A percentile compares a stretch with the other conserved stretches of the same genome.
Evolutionary conservation across 768 basidiomycete genomes (phyloP).

Genomic region (Trametes coccinea): DNA sequence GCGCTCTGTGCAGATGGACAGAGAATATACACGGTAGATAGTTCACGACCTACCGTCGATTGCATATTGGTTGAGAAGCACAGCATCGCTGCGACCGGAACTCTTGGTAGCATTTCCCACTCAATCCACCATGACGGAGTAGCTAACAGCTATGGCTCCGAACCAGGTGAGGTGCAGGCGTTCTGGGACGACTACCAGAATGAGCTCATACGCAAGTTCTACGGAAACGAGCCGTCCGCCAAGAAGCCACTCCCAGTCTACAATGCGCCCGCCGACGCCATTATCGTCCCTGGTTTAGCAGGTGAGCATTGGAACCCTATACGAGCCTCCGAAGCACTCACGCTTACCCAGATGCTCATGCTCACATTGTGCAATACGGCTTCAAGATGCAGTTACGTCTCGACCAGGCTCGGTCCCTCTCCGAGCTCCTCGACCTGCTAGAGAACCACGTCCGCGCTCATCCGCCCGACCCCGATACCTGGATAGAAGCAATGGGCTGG

Average conservation of each 20-base stretch:
- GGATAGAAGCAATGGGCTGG: constrained; percentile 92
- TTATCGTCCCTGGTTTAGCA: constrained; percentile 72
- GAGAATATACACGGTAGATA: constrained; percentile 73
- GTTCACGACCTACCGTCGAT: constrained; percentile 49
- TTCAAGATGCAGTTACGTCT: constrained; percentile 67
- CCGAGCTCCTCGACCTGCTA: constrained; percentile 66
- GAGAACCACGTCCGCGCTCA: constrained; percentile 58
- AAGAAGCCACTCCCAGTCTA: constrained; percentile 28
- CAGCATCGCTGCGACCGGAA: constrained; percentile 49
- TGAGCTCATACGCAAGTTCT: constrained; percentile 29
- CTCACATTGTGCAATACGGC: constrained; percentile 75
- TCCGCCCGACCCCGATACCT: constrained; percentile 55
- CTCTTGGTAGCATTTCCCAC: constrained; percentile 38
- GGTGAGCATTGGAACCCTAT: constrained; percentile 40
- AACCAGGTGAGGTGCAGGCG: constrained; percentile 20
- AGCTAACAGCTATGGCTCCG: too few relatives aligned
- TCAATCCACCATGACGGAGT: neutral
- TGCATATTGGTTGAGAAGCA: constrained; percentile 59
- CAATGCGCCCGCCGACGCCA: constrained; percentile 35
- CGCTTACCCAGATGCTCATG: constrained; percentile 69
- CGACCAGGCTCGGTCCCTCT: constrained; percentile 53
- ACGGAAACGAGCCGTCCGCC: constrained; percentile 30
- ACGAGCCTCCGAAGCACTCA: neutral
- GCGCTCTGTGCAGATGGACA: constrained; percentile 54
- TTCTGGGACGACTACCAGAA: constrained; percentile 32